Evolutionary conservation across 2,329 filamentous ascomycete genomes (phyloP), one percentile per base, ranked within the genome.

Genomic region (Sarocladium oryzae): DNA sequence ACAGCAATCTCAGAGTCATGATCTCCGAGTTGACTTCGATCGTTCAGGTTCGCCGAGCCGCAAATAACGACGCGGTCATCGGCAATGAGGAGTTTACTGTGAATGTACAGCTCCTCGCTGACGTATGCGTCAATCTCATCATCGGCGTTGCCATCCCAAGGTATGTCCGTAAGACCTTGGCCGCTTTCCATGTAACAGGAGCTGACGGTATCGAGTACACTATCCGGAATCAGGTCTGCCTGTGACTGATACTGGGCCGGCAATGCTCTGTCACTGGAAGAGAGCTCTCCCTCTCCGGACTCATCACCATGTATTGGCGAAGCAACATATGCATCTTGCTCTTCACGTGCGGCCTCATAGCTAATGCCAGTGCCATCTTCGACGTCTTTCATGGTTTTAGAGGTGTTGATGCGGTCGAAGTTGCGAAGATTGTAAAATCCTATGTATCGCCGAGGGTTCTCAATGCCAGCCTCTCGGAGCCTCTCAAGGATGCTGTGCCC

Each of bases 1-100:
- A 95, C 86, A n/a, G 89, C 89, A 51, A 96, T 89, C 65, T 96
- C 90, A 1, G 84, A 89, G 69, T 95, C 90, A 67, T 93, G 89
- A 53, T 81, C 78, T 32, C 89, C 89, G 3, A 95, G 79, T 70
- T 96, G 88, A 2, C 86, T 91, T 53, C 77, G 73, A 60, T 80
- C 75, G 62, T 82, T 80, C 52, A 80, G 67, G 60, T 78, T 78
- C 56, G 75, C 76, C 11, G 69, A 89, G 55, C 90, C 89, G 64
- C 87, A 91, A 57, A 95, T 91, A 52, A 89, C 87, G 48, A 87
- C 76, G 7, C 81, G 77, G 64, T 95, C 90, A 62, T 95, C 89
- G 40, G 85, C 88, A 54, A 95, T 93, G 53, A 89, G 76, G 18
- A 88, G 70, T 65, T 89, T 88, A 62, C 76, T 81, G 69, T 82